These are phyloP conservation scores for Thalassiosira ordinaria DNA, from an alignment of 352 stramenopile genomes.

Conservation along the genomic window DNA sequence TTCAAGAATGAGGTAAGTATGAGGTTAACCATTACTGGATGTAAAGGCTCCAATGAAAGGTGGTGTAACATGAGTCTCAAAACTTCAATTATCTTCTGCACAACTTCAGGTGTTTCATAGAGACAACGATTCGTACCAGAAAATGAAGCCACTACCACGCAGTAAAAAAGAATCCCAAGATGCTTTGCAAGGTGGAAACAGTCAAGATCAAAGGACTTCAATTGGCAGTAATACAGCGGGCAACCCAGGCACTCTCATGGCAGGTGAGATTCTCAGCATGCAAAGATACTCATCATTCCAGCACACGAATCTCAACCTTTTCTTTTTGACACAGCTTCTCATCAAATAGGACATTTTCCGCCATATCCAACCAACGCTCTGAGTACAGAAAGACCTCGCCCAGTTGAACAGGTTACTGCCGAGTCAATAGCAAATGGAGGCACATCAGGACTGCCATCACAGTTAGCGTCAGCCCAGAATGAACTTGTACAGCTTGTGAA, in stretches of 20 bases:
- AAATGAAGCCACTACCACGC: slow-evolving; percentile 11
- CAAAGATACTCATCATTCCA: not conserved
- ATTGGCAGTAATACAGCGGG: not conserved
- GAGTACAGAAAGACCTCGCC: slow-evolving; percentile 8
- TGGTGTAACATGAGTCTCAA: not conserved
- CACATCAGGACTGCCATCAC: slow-evolving; percentile 1
- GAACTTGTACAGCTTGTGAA: slow-evolving; percentile 8
- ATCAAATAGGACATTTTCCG: not conserved
- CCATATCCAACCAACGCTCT: not conserved
- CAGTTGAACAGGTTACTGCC: not conserved
- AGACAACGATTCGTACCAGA: slow-evolving; percentile 9
- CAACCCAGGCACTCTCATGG: not conserved
- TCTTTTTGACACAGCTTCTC: not conserved
- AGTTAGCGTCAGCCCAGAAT: slow-evolving; percentile 19
- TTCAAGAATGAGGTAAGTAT: slow-evolving; percentile 24
- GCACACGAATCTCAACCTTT: not conserved
- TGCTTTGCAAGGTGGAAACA: not conserved
- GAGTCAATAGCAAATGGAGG: not conserved
- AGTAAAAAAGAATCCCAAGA: slow-evolving; percentile 19
- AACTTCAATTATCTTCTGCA: no score
- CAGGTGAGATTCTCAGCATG: slow-evolving; percentile 4
- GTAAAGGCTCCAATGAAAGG: not conserved
- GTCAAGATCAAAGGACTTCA: not conserved
- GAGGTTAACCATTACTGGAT: no score
- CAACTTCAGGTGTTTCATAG: slow-evolving; percentile 15